Base-by-base conservation (phyloP, 208 protist genomes). In the Wallacemonas sp. region DNA sequence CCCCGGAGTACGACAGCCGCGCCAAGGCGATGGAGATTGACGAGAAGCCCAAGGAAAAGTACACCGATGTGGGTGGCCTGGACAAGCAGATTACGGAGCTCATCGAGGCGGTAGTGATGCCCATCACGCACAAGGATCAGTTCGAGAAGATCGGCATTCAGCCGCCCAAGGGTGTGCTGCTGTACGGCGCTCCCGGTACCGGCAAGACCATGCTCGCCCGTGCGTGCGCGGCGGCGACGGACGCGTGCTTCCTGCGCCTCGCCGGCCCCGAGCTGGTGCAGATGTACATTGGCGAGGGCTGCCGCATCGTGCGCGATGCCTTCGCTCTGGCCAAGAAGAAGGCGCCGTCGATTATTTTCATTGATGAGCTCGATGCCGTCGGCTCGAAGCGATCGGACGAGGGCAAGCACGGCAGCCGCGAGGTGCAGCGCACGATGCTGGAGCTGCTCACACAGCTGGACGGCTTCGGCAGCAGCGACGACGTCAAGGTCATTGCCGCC, bases 1-100 rank as follows among this genome's bases (percentile, higher is more conserved):
- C 99, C n/a, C 80, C 97, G 20, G 98, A 99, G 92, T 99, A 99
- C 80, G 99, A 99, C 83, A 97, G 97, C 39, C 98, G 99, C 22
- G 99, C 99, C n/a, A 99, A 99, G 86, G 98, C 99, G 31, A 99
- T 99, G 99, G 98, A 99, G 81, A 98, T 99, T 32, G 99, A 99
- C 57, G 98, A 99, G 74, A 97, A 96, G 77, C 99, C 99, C 33
- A 99, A 97, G 62, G 99, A 99, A 70, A 97, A 98, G 66, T 99
- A 99, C 80, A 96, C 84, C 16, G 98, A 99, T 64, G 92, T 99
- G 49, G 99, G 99, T 33, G 99, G 99, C 7, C 87, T 99, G 16
- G 98, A 99, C 76, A 99, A 99, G 82, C 99, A 99, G 76, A 99
- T 99, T 79, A 92, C 99, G 52, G 97, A 98, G 75, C 74, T 97